Conservation (phyloP, 106 monocot genomes). For the Apostasia ramifera region DNA sequence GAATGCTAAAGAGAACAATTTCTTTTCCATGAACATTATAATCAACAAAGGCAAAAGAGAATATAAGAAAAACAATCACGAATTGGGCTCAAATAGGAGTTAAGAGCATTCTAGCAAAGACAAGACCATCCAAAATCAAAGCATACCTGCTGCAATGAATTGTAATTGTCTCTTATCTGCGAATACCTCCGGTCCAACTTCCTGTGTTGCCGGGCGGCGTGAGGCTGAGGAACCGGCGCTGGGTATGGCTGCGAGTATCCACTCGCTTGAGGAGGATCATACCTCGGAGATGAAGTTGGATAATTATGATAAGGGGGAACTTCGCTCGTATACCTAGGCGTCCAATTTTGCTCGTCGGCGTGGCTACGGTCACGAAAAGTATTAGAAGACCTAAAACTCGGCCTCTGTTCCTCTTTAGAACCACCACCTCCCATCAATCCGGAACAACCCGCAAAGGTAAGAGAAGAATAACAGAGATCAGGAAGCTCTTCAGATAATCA, state of each 20-base stretch:
- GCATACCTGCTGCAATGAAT: slow-evolving; percentile 5
- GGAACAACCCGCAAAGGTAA: too few relatives aligned
- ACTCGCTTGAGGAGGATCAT: neutral
- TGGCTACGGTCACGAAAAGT: neutral
- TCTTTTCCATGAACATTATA: too few relatives aligned
- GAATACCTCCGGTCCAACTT: slow-evolving; percentile 10
- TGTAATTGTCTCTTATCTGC: slow-evolving; percentile 4
- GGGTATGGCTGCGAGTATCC: neutral
- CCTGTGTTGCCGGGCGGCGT: neutral
- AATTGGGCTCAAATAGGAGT: too few relatives aligned
- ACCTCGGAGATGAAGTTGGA: neutral
- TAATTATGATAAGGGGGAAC: neutral
- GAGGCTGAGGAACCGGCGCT: neutral
- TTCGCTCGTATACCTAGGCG: neutral
- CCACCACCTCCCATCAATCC: neutral
- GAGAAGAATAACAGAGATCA: too few relatives aligned
- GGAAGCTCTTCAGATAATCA: too few relatives aligned
- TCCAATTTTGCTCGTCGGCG: slow-evolving; percentile 1
- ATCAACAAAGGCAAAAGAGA: too few relatives aligned
- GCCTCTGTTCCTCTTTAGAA: slow-evolving; percentile 2
- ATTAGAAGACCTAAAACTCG: slow-evolving; percentile 5
- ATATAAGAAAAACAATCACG: too few relatives aligned
- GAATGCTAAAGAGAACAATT: too few relatives aligned
- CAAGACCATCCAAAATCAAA: too few relatives aligned
- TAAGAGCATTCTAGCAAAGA: too few relatives aligned